Evolutionary conservation across 2,329 filamentous ascomycete genomes (phyloP), one percentile per base, ranked within the genome.

Genomic region (Hirsutella minnesotensis): DNA sequence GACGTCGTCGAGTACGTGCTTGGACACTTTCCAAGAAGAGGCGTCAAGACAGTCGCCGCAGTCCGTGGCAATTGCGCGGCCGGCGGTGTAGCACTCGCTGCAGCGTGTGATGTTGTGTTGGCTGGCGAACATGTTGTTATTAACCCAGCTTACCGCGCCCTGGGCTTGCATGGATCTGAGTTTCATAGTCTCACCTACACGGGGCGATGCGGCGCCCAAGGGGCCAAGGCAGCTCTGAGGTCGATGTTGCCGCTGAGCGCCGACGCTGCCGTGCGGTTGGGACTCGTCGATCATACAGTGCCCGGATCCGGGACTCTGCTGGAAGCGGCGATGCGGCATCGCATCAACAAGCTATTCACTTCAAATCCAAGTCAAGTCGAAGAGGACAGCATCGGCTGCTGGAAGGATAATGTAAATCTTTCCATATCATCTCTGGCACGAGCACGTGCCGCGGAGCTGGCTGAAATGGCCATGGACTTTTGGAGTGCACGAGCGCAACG

Each of bases 401-500:
- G 64, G 63, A 67, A 65, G 47, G 46, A 44, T 27, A 56, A 54
- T 18, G 51, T 59, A 9, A 57, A 66, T 39, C 46, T 64, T 13
- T 57, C 59, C 0, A 43, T 56, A 0, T 43, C 54, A 1, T 55
- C 54, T 1, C 56, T 66, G 5, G 59, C 60, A 1, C 49, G 45
- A 4, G 57, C 58, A 3, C 56, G 64, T 21, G 58, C 59, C 1
- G 46, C 51, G 9, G 64, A 67, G 50, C 55, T 67, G 0, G 58
- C 56, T 5, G 58, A 67, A 46, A 66, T 67, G 63, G 53, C 58
- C 31, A 59, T 61, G 39, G 64, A 67, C 51, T 67, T 66, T 48
- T 67, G 62, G 63, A 60, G 58, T 20, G 47, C 61, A 1, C 53
- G 64, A 5, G 53, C 60, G 4, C 40, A 49, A 12, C 53, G 62